phyloP scores from a whole-genome alignment of 495 filamentous ascomycete species.

The Hyaloscypha variabilis region DNA sequence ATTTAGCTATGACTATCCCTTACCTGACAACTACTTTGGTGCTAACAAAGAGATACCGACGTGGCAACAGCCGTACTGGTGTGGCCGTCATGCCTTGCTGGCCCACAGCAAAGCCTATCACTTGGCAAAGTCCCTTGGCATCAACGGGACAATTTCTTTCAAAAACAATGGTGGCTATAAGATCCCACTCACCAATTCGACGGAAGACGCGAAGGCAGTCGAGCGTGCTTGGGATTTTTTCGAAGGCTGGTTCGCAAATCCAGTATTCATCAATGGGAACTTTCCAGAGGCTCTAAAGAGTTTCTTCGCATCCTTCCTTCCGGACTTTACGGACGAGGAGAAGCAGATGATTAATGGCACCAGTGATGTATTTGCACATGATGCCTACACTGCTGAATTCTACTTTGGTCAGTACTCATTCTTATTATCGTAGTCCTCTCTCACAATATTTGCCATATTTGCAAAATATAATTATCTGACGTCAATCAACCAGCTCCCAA shows the following conservation, averaged over 20 bases:
- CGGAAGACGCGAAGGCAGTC: constrained; percentile 56
- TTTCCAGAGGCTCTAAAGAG: constrained; percentile 73
- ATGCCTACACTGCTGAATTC: constrained; percentile 41
- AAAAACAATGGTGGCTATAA: constrained; percentile 61
- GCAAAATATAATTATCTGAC: constrained; percentile 41
- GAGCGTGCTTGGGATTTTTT: constrained; percentile 64
- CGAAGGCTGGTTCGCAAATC: constrained; percentile 70
- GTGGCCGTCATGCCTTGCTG: too few relatives aligned
- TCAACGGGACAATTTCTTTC: constrained; percentile 59
- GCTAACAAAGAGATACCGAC: too few relatives aligned
- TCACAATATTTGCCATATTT: too few relatives aligned
- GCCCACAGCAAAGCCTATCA: too few relatives aligned
- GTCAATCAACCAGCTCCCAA: too few relatives aligned
- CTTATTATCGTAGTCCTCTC: too few relatives aligned
- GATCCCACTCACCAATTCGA: constrained; percentile 53
- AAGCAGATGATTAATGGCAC: constrained; percentile 51
- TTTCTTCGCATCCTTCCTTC: constrained; percentile 69
- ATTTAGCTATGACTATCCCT: too few relatives aligned
- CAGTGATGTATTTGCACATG: constrained; percentile 47
- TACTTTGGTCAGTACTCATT: too few relatives aligned
- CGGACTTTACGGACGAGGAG: constrained; percentile 65
- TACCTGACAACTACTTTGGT: too few relatives aligned
- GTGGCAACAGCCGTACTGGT: too few relatives aligned
- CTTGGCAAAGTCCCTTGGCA: constrained; percentile 60
- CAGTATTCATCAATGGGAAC: constrained; percentile 50